Base-by-base conservation (phyloP, 371 early-diverging fungal species). In the Actinomucor elegans region DNA sequence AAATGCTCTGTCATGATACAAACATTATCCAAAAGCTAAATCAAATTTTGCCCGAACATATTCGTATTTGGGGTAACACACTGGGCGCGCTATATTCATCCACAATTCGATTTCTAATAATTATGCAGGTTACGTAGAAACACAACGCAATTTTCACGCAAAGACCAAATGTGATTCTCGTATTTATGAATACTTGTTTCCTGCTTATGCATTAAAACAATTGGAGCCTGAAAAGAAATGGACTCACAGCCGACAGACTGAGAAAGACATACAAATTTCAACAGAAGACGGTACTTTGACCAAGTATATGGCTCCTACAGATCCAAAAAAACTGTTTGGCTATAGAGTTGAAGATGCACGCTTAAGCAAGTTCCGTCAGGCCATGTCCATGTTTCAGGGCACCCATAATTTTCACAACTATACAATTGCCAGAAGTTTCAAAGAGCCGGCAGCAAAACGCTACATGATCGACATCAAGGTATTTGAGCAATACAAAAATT, bases 371-470 rank as follows among this genome's bases (percentile, higher is more conserved):
- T 86, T 99, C 23, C 73, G 84, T 18, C 61, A 73, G 20, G 87
- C 90, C 21, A 73, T 99, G 57, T 61, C 64, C 1, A 64, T 58
- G 48, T 99, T 90, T 71, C 63, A 78, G 32, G 99, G 99, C 23
- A 94, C 98, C 4, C 87, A 95, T 64, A 92, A 97, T 46, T 99
- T 84, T 72, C 94, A 96, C 72, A 99, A 99, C 75, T 99, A 93
- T 70, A 99, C 99, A 0, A 82, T 92, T 32, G 83, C 84, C 2
- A 85, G 83, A 42, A 78, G 74, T 17, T 87, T 83, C 57, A 81
- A 82, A n/a, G 97, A 94, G 34, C 79, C 67, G 50, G 81, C 85
- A 48, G 80, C 90, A 26, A 83, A 82, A 35, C 87, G 99, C 18
- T 86, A 83, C 63, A 92, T 95, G 27, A 89, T 86, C 59, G 71